Evolutionary conservation across 805 yeast species (phyloP), one percentile per base, ranked within the genome.

Genomic region (Wickerhamiella kurtzmanii): DNA sequence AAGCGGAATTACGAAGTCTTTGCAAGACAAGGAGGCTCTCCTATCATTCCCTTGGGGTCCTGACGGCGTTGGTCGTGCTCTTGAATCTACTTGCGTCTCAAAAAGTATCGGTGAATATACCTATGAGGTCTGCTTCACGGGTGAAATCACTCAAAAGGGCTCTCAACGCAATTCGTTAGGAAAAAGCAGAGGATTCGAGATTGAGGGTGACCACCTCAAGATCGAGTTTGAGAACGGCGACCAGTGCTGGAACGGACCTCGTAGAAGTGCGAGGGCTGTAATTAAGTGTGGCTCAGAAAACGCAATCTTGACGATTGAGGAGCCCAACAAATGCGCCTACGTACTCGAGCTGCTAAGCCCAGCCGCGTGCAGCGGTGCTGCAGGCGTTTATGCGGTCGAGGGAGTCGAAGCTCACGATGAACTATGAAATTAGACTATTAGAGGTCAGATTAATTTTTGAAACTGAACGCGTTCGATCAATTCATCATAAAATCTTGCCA

Each of bases 221-320:
- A 51, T 75, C 25, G 55, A 58, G 25, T 92, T 70, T 59, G 67
- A 62, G 3, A 59, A 68, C 17, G 98, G 98, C 18, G 79, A 77
- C 38, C 74, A 71, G 58, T 92, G 98, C 64, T 89, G 97, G 96
- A 84, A 87, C 60, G 98, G 98, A 0, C 96, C 96, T 3, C 61
- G 67, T 22, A 76, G 98, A 61, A 73, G 80, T 32, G 88, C 85
- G 1, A 64, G 61, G 8, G 79, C 84, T 1, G 67, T 68, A 19
- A 59, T 88, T 46, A 66, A 68, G 16, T 92, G 98, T 64, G 94
- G 94, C 0, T 64, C 70, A 2, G 63, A 67, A 2, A 67, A 73
- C 42, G 67, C 71, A 47, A 61, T 86, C 20, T 47, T 80, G n/a
- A 61, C 76, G 2, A 94, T 89, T 8, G 69, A 79, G 38, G 98